Evolutionary conservation across 164 flowering plant species (phyloP), one percentile per base, ranked within the genome.

Genomic region (Santalum album): DNA sequence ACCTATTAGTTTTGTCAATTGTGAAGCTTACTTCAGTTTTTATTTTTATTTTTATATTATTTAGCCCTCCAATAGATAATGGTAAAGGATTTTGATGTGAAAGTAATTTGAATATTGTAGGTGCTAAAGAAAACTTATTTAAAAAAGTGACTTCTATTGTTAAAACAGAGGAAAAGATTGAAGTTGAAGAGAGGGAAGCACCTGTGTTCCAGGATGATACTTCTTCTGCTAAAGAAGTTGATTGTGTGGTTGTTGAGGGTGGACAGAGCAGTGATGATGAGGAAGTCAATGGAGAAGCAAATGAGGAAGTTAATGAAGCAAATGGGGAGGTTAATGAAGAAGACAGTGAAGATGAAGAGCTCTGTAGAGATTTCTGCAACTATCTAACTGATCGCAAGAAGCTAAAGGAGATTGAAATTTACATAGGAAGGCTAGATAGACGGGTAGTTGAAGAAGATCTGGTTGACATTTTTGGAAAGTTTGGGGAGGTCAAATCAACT

Each of bases 381-480:
- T 56, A 64, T 58, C 62, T 58, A 4, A 18, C 64, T 35, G 69
- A 66, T n/a, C 58, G 53, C 50, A 71, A 66, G 47, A 71, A 53
- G 34, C 66, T 64, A 48, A 72, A 64, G 42, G 73, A 66, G 21
- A 58, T 69, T 50, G 76, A 75, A 53, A 64, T 75, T 55, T 67
- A 66, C 53, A 64, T 75, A 21, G 79, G 79, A 48, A 76, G 76
- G 38, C 47, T 75, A 56, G 72, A 66, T 38, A 69, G 54, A 63
- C 66, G 54, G 45, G 65, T 73, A 43, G 66, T 59, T 53, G 79
- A 75, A 58, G 76, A 72, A 16, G 79, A 75, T 62, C 45, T 75
- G 59, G 64, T 54, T 27, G 50, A 72, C 40, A 69, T 75, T 1
- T 75, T 75, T 51, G 65, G 65, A 19, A 59, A 26, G 18, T 69